Evolutionary conservation across 2,329 filamentous ascomycete species (phyloP), one percentile per base, ranked within the genome.

Genomic region (Alternaria infectoria): DNA sequence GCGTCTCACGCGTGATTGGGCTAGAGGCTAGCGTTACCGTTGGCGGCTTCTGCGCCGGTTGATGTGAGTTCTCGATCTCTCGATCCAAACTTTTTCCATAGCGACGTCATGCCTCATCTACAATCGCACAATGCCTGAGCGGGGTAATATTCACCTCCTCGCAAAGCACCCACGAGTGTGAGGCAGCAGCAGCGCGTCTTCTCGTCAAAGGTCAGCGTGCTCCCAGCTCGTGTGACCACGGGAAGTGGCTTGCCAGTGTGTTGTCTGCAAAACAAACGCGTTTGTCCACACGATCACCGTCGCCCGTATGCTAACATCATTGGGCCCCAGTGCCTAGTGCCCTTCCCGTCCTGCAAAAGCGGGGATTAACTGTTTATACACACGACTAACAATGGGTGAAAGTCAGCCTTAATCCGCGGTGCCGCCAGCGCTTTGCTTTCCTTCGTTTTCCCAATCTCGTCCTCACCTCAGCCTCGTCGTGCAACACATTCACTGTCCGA

Each of bases 271-370:
- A 52, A 28, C 52, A 55, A 67, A 57, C 64, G 46, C 54, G 13
- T 60, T 61, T 58, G 67, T 64, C 66, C 69, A 69, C 65, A 70
- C 70, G 58, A 70, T 67, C 68, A 65, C 67, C 57, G 56, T 67
- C 66, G 59, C 43, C 62, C 64, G 59, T 63, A 68, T 73, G 63
- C 65, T 65, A 66, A 67, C 59, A 58, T 68, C 47, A 45, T 45
- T 62, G 63, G 64, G 66, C 60, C 57, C 52, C 59, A 49, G 43
- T 57, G 36, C 45, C 61, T 66, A 62, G 56, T 62, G 62, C 63
- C 30, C 55, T 50, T 47, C 62, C 50, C 67, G 64, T 61, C 63
- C 54, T 65, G 62, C 65, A 59, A 61, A 62, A 63, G 64, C 71
- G 66, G 71, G 68, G 65, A 52, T 55, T 55, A 12, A 45, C 52